phyloP scores from a whole-genome alignment of 1,284 basidiomycete genomes.

The Marasmius sp. region DNA sequence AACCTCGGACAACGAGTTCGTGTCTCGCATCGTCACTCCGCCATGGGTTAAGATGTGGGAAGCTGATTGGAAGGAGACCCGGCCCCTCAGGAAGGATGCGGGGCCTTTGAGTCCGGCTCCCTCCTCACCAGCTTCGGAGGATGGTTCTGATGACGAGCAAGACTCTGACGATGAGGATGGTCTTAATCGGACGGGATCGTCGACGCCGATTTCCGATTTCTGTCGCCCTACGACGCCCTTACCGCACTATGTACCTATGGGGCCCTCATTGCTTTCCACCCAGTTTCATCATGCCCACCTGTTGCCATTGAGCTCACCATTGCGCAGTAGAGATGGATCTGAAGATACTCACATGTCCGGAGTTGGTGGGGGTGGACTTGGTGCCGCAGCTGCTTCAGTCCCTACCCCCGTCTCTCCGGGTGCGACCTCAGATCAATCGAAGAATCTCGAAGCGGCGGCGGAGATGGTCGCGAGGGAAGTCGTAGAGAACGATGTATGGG shows the following conservation, averaged over 20 bases:
- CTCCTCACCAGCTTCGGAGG: constrained; percentile 21
- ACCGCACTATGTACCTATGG: constrained; percentile 66
- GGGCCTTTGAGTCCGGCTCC: constrained; percentile 13
- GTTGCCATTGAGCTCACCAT: constrained; percentile 55
- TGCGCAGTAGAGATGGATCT: constrained; percentile 29
- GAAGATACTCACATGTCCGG: background rate
- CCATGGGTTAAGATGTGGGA: constrained; percentile 7
- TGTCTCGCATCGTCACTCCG: background rate
- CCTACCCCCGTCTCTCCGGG: constrained; percentile 79
- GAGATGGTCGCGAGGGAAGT: constrained; percentile 60
- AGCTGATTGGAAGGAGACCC: constrained; percentile 1
- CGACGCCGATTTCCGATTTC: constrained; percentile 21
- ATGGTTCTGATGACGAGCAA: constrained; percentile 23
- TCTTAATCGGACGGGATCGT: background rate
- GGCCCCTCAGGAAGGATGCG: background rate
- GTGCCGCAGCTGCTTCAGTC: constrained; percentile 50
- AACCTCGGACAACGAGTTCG: constrained; percentile 18
- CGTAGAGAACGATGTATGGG: constrained; percentile 69
- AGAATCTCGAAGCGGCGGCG: constrained; percentile 64
- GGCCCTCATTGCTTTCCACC: constrained; percentile 61
- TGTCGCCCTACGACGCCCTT: constrained; percentile 67
- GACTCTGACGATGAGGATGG: constrained; percentile 11
- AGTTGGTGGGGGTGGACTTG: constrained; percentile 21
- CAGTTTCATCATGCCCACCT: constrained; percentile 63
- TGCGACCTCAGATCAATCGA: constrained; percentile 57